Conservation (phyloP, 371 early-diverging fungal genomes). For the Batrachochytrium dendrobatidis region DNA sequence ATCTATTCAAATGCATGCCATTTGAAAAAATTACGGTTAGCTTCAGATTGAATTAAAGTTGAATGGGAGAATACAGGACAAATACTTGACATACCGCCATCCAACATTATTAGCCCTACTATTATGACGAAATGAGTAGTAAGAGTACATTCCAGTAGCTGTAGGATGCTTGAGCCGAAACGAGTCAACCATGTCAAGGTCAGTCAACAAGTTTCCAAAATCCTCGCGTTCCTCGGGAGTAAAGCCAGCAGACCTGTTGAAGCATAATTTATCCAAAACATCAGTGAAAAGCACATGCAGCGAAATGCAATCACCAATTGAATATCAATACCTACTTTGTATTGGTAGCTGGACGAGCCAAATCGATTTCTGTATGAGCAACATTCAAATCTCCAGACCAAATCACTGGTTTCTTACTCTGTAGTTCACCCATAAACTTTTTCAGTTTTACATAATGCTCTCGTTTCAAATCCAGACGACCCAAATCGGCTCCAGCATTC, state of each 20-base stretch:
- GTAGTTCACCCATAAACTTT: constrained; percentile 58
- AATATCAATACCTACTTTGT: constrained; percentile 24
- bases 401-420: constrained; percentile 65
- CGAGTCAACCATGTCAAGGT: constrained; percentile 60
- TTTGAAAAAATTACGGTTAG: not conserved
- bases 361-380: constrained; percentile 71
- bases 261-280: constrained; percentile 4
- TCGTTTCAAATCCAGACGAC: constrained; percentile 53
- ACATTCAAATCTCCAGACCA: constrained; percentile 91
- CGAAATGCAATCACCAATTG: not conserved
- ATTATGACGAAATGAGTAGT: constrained; percentile 70
- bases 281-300: not conserved
- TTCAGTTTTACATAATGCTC: constrained; percentile 64
- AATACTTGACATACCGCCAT: constrained; percentile 51
- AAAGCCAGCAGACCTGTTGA: constrained; percentile 67
- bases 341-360: constrained; percentile 76
- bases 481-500: constrained; percentile 71
- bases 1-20: constrained; percentile 13
- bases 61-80: not conserved
- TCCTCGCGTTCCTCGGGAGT: constrained; percentile 75
- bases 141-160: constrained; percentile 64
- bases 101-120: constrained; percentile 68
- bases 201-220: constrained; percentile 56
- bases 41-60: not conserved
- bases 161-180: constrained; percentile 71